A percentile compares a stretch with the other conserved stretches of the same genome.
These are phyloP conservation scores for Quillaja saponaria DNA, from an alignment of 306 rosid genomes.

Conservation along the genomic window DNA sequence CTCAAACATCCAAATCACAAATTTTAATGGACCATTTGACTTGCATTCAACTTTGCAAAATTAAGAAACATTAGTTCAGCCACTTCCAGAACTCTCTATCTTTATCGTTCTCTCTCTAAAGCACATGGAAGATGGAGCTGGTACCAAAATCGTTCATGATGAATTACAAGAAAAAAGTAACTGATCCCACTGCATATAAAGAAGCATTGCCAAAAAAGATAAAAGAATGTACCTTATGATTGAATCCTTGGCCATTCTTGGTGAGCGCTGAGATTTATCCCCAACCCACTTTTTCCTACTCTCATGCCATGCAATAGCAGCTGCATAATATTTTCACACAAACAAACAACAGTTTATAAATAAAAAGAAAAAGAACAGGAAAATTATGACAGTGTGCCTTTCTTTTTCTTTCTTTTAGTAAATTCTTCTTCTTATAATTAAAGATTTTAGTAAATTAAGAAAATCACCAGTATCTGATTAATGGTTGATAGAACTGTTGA, in stretches of 20 bases:
- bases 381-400: neutral
- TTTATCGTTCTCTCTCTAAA: neutral
- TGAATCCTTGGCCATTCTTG: constrained; percentile 64
- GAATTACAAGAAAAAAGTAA: constrained; percentile 8
- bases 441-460: neutral
- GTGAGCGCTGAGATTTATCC: constrained; percentile 53
- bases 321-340: constrained; percentile 47
- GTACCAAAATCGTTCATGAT: constrained; percentile 5
- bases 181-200: too few relatives aligned
- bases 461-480: constrained; percentile 14
- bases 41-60: neutral
- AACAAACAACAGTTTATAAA: neutral
- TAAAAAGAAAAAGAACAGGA: constrained; percentile 6
- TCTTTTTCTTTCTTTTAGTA: neutral
- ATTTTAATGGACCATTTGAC: neutral
- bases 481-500: neutral
- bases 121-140: neutral
- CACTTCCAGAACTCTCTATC: neutral
- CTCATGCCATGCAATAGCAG: constrained; percentile 82
- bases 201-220: neutral
- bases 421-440: too few relatives aligned
- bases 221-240: constrained; percentile 67
- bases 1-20: constrained; percentile 22
- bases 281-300: constrained; percentile 85
- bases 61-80: constrained; percentile 8